Base-by-base conservation (phyloP, 352 stramenopile genomes). In the Blastocystis sp. region DNA sequence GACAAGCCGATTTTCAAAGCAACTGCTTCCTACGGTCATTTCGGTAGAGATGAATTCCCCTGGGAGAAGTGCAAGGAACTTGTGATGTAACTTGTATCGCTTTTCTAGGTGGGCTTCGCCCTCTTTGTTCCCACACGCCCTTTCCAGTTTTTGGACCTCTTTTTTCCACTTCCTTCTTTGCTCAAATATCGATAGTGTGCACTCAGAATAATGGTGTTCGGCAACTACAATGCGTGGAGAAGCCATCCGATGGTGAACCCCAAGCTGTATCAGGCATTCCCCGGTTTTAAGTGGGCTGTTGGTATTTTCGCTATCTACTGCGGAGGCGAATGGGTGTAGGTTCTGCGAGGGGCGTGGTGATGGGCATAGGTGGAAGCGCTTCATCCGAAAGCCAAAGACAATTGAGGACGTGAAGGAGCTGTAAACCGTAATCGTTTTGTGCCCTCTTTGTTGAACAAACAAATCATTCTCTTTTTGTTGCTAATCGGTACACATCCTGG, bases 21-120 rank as follows among this genome's bases (percentile, higher is more conserved):
- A 92, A 99, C 97, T 53, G 95, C 96, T 60, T 95, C 96, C 1
- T 99, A 99, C 92, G 96, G 97, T 90, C 96, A 99, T 92, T 99
- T 99, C 90, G 97, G 97, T 88, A 96, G 97, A 79, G 93, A 97
- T 65, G 96, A 98, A 91, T 99, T 99, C 91, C 98, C 95, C 90
- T 99, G 97, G 97, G 97, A 99, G 92, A 93, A 94, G 89, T 92
- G 95, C 89, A 99, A 98, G 93, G 90, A 93, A 61, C 89, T 96
- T 28, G 66, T 69, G 74, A 34, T 84, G 74, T 84, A 84, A 84
- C 61, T 84, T 69, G 48, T 69, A 69, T 69, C 40, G 48, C 34
- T 45, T 52, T 52, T 65, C 38, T 45, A 23, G 43, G 2, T 28
- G 43, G 28, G 21, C 67, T 62, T 62, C 69, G 21, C 48, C 62